Evolutionary conservation across 768 basidiomycete genomes (phyloP).

Genomic region (Tylopilus felleus): DNA sequence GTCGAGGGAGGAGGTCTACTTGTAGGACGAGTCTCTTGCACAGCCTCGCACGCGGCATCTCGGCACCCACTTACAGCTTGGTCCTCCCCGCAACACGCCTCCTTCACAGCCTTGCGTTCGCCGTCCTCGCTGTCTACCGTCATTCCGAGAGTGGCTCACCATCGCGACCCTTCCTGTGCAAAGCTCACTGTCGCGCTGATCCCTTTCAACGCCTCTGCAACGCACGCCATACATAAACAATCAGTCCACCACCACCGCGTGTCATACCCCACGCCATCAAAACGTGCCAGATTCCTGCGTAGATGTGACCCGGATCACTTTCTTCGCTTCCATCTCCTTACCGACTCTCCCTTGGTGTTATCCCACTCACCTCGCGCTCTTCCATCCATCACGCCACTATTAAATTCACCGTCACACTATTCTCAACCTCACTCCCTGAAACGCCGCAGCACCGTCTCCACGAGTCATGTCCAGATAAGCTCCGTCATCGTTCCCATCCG

Average conservation of each 20-base stretch:
- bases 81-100: background rate
- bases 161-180: too few relatives aligned
- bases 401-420: conserved; percentile 7
- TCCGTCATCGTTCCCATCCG: conserved; percentile 14
- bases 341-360: background rate
- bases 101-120: background rate
- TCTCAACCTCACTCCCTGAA: conserved; percentile 12
- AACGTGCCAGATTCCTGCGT: conserved; percentile 18
- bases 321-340: background rate
- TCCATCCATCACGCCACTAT: conserved; percentile 3
- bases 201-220: background rate
- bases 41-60: conserved; percentile 1
- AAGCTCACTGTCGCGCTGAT: too few relatives aligned
- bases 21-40: conserved; percentile 15
- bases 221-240: too few relatives aligned
- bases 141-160: background rate
- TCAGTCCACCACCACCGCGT: background rate
- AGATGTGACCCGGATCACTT: background rate
- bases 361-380: background rate
- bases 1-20: background rate
- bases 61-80: conserved; percentile 20
- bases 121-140: conserved; percentile 3
- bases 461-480: conserved; percentile 15
- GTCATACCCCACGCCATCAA: conserved; percentile 25
- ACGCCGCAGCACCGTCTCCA: conserved; percentile 27